A percentile compares a stretch with the other conserved stretches of the same genome.
These are phyloP conservation scores for Neonectria neomacrospora DNA, from an alignment of 2,329 filamentous ascomycete species.

Conservation along the genomic window DNA sequence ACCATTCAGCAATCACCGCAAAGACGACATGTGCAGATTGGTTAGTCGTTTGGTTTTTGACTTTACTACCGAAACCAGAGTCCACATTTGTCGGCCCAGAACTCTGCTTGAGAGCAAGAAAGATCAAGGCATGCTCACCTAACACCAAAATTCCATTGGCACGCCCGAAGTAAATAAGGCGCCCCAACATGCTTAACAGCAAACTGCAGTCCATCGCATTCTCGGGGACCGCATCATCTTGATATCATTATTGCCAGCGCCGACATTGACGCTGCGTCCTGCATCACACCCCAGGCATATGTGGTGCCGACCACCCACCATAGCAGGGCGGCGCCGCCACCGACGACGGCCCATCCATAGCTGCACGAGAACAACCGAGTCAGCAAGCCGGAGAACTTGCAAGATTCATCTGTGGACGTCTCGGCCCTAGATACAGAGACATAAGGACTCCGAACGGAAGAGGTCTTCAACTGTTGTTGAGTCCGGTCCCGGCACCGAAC, in stretches of 20 bases:
- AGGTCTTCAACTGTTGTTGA: background rate
- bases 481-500: constrained; percentile 10
- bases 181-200: constrained; percentile 49
- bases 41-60: background rate
- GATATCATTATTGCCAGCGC: constrained; percentile 64
- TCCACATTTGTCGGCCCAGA: constrained; percentile 24
- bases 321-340: constrained; percentile 59
- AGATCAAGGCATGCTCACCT: constrained; percentile 37
- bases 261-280: constrained; percentile 62
- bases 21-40: constrained; percentile 52
- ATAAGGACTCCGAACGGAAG: constrained; percentile 11
- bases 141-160: constrained; percentile 48
- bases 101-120: background rate
- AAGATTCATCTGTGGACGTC: constrained; percentile 43
- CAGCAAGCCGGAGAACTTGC: constrained; percentile 56
- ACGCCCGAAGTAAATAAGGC: constrained; percentile 50
- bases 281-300: constrained; percentile 71
- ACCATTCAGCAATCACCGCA: constrained; percentile 63
- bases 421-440: background rate
- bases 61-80: constrained; percentile 55
- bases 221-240: constrained; percentile 61
- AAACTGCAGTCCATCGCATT: constrained; percentile 55
- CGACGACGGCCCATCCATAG: constrained; percentile 67
- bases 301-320: constrained; percentile 68
- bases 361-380: constrained; percentile 63